Evolutionary conservation across 805 yeast genomes (phyloP), one percentile per base, ranked within the genome.

Genomic region (Schwanniomyces sp.): DNA sequence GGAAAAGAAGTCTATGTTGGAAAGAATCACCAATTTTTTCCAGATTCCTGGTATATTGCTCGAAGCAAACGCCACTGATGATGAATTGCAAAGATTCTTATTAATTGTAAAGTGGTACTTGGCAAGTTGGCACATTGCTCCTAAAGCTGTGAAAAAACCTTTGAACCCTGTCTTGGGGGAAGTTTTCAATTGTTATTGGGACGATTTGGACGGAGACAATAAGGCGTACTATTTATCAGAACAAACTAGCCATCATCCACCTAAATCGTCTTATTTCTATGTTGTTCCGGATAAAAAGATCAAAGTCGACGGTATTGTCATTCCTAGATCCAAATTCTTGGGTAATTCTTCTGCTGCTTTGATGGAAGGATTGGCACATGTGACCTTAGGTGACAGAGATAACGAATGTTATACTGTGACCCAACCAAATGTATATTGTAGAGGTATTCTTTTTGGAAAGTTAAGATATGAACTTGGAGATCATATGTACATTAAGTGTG

Each of bases 171-270:
- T 94, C 6, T 64, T 94, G 24, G 97, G 98, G 27, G 99, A 94
- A 64, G 79, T 86, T 55, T 94, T 89, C 66, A 80, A 89, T 17
- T 86, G 96, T 61, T 91, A 86, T 64, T 94, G 99, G 99, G 94
- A 91, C 58, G 70, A 90, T 40, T 83, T 91, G 9, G 81, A 86
- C 43, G 79, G 75, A 27, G 81, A 78, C 27, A 63, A 77, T 4
- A 78, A 78, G 44, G 96, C 97, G 0, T 92, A 80, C 63, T 94
- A 92, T 64, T 68, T 92, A 17, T 77, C 97, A 1, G 99, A 94
- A 66, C 99, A 94, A 66, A 91, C 97, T 0, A 88, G 96, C 28
- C 99, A 94, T 61, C 99, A 94, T 64, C 98, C 99, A n/a, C 99
- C 99, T 11, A 87, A 94, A 63, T 89, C 97, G 0, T 85, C 96